These are phyloP conservation scores for Lophiostoma macrostomum DNA, from an alignment of 495 filamentous ascomycete species.

Conservation along the genomic window DNA sequence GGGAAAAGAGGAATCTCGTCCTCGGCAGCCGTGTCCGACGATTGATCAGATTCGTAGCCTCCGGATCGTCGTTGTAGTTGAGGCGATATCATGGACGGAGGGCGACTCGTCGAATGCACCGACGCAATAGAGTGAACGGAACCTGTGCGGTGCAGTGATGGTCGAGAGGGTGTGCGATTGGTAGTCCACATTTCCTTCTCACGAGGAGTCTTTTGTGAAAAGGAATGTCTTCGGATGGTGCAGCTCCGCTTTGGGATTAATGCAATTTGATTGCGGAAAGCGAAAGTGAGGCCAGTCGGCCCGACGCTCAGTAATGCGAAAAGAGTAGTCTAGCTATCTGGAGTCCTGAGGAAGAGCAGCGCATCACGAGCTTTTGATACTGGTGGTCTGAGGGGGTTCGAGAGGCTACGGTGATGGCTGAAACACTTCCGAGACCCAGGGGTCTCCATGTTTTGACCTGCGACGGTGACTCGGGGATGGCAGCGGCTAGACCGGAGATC, in stretches of 20 bases:
- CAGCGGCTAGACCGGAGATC: slow-evolving; percentile 6
- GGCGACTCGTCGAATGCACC: slow-evolving; percentile 14
- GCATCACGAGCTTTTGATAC: slow-evolving; percentile 30
- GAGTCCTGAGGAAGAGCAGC: slow-evolving; percentile 7
- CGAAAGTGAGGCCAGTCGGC: neutral
- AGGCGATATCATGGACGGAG: slow-evolving; percentile 18
- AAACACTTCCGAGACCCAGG: slow-evolving; percentile 21
- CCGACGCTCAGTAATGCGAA: slow-evolving; percentile 13
- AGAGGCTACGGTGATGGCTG: slow-evolving; percentile 1
- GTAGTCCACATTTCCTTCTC: slow-evolving; percentile 30
- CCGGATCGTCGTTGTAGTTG: slow-evolving; percentile 8
- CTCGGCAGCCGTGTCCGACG: slow-evolving; percentile 18
- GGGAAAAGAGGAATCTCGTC: slow-evolving; percentile 21
- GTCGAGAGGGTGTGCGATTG: slow-evolving; percentile 13
- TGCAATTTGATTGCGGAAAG: slow-evolving; percentile 2
- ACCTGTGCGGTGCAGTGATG: slow-evolving; percentile 9
- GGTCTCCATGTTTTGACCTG: slow-evolving; percentile 17
- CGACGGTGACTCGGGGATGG: neutral
- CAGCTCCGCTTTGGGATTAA: neutral
- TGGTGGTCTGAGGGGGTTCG: slow-evolving; percentile 18
- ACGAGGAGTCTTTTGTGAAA: neutral
- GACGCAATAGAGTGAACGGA: slow-evolving; percentile 22
- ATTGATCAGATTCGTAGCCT: slow-evolving; percentile 29
- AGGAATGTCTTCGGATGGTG: slow-evolving; percentile 7
- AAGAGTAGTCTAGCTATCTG: slow-evolving; percentile 7